phyloP scores from a whole-genome alignment of 768 basidiomycete species.

The Collybiopsis luxurians region DNA sequence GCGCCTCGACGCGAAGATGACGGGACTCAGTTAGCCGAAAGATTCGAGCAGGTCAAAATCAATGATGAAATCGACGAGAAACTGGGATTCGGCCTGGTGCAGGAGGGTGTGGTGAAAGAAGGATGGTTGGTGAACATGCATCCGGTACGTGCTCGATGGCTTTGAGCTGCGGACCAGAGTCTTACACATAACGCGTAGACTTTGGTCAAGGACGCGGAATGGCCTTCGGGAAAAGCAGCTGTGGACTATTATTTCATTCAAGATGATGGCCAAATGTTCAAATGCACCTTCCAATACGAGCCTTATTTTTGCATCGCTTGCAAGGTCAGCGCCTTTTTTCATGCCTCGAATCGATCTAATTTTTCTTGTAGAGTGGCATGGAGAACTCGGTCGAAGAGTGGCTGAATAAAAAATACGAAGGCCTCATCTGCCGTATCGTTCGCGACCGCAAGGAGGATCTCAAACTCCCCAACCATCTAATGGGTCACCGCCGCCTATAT shows the following conservation, averaged over 20 bases:
- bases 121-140: slow-evolving; percentile 99
- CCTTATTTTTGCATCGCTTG: slow-evolving; percentile 94
- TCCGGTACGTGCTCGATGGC: slow-evolving; percentile 56
- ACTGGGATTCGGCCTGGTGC: slow-evolving; percentile 79
- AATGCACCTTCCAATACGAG: slow-evolving; percentile 88
- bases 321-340: slow-evolving; percentile 57
- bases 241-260: slow-evolving; percentile 98
- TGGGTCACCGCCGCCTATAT: slow-evolving; percentile 89
- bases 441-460: slow-evolving; percentile 92
- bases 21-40: slow-evolving; percentile 81
- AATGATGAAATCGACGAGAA: slow-evolving; percentile 92
- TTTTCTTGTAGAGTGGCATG: slow-evolving; percentile 59
- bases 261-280: slow-evolving; percentile 96
- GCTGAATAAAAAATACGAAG: slow-evolving; percentile 92
- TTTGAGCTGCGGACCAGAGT: background rate
- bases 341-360: background rate
- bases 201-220: slow-evolving; percentile 80
- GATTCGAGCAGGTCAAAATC: slow-evolving; percentile 75
- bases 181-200: slow-evolving; percentile 50
- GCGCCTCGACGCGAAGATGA: slow-evolving; percentile 74
- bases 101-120: slow-evolving; percentile 73
- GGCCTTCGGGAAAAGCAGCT: slow-evolving; percentile 81
- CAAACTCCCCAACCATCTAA: slow-evolving; percentile 91
- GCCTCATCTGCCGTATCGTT: slow-evolving; percentile 72
- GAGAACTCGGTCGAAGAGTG: slow-evolving; percentile 94